phyloP scores from a whole-genome alignment of 768 basidiomycete genomes.

The Butyriboletus loyo region DNA sequence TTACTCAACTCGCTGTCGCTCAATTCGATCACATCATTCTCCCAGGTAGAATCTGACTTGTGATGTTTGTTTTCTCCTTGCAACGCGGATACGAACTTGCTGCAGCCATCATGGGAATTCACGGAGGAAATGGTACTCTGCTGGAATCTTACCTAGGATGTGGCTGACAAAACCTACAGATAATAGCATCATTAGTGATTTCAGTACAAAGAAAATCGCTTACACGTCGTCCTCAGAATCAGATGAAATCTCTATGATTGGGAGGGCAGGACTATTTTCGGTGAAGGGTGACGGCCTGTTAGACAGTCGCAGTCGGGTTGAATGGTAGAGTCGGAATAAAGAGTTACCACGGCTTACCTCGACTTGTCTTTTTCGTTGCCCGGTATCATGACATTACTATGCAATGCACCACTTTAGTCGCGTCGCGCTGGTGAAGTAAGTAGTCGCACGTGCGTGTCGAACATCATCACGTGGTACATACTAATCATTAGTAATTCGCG shows the following conservation, averaged over 20 bases:
- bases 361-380: conserved; percentile 51
- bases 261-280: conserved; percentile 11
- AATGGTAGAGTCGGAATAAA: not conserved
- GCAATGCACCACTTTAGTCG: not conserved
- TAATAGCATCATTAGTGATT: not conserved
- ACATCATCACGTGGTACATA: conserved; percentile 11
- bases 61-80: not conserved
- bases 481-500: conserved; percentile 35
- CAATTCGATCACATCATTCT: conserved; percentile 27
- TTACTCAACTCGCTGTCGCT: conserved; percentile 28
- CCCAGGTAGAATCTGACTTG: not conserved
- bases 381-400: conserved; percentile 29
- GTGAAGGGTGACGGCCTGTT: not conserved
- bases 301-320: not conserved
- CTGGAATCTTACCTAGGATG: conserved; percentile 9
- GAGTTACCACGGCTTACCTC: conserved; percentile 21
- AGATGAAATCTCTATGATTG: conserved; percentile 58
- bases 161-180: conserved; percentile 9
- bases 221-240: conserved; percentile 40
- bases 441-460: conserved; percentile 21
- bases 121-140: not conserved
- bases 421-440: not conserved
- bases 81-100: conserved; percentile 1
- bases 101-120: not conserved
- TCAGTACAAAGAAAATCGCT: conserved; percentile 7